Evolutionary conservation across 306 rosid genomes (phyloP).

Genomic region (Ceratonia siliqua): DNA sequence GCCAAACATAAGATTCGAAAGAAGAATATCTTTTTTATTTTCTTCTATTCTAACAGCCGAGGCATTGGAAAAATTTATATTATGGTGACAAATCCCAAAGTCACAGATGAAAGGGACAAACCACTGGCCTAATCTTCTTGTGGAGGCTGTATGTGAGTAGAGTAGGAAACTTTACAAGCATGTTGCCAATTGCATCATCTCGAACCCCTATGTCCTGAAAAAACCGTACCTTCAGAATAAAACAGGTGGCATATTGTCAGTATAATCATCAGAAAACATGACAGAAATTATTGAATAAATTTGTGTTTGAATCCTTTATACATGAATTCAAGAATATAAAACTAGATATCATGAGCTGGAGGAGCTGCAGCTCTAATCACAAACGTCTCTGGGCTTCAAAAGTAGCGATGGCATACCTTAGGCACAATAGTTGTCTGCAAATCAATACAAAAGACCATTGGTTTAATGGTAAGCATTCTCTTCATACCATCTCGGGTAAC

Average conservation of each 20-base stretch:
- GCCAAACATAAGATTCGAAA: neutral
- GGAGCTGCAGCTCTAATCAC: constrained; percentile 8
- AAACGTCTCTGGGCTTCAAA: constrained; percentile 16
- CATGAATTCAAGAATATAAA: constrained; percentile 24
- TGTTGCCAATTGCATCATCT: constrained; percentile 81
- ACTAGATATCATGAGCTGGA: neutral
- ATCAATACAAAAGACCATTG: constrained; percentile 81
- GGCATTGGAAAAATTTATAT: neutral
- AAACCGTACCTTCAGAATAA: constrained; percentile 64
- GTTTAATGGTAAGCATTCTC: constrained; percentile 83
- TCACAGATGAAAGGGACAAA: constrained; percentile 48
- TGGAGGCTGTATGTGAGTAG: constrained; percentile 79
- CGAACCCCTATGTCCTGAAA: constrained; percentile 76
- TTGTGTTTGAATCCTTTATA: constrained; percentile 11
- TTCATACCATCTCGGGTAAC: constrained; percentile 85
- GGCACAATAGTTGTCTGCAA: constrained; percentile 76
- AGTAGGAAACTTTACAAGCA: constrained; percentile 91
- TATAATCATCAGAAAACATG: constrained; percentile 21
- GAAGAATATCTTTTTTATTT: neutral
- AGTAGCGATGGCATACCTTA: constrained; percentile 58
- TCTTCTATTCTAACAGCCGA: neutral
- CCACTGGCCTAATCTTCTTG: constrained; percentile 94
- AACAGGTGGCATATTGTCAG: constrained; percentile 29
- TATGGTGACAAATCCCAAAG: constrained; percentile 16
- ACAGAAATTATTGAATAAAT: constrained; percentile 14